Conservation (phyloP, 768 basidiomycete genomes). For the Leccinum boreale region DNA sequence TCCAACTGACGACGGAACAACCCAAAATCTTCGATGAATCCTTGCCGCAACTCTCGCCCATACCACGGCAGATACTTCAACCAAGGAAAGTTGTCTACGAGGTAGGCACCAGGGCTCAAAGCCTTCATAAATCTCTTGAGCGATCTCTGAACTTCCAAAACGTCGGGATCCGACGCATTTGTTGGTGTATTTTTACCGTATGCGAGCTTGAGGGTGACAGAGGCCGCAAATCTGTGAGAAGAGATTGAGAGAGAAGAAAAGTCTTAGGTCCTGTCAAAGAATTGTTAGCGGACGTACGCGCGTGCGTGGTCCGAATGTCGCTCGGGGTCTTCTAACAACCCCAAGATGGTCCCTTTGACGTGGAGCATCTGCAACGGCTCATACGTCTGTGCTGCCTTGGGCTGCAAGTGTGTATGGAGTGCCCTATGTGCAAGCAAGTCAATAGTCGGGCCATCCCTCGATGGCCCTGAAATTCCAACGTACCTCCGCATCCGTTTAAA, state of each 20-base stretch:
- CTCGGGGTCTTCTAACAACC: constrained; percentile 11
- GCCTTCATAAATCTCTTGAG: constrained; percentile 18
- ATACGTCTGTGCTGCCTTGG: constrained; percentile 43
- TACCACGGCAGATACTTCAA: constrained; percentile 54
- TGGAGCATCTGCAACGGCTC: constrained; percentile 40
- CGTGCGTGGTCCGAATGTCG: constrained; percentile 7
- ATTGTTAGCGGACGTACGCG: constrained; percentile 39
- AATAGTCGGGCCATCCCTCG: neutral
- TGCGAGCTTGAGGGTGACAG: constrained; percentile 13
- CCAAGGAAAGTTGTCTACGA: constrained; percentile 32
- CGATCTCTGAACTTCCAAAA: constrained; percentile 18
- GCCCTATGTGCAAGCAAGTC: constrained; percentile 32
- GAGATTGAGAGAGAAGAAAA: neutral
- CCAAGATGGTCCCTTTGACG: constrained; percentile 9
- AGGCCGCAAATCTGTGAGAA: constrained; percentile 13
- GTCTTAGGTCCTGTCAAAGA: constrained; percentile 18
- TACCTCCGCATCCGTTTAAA: constrained; percentile 55
- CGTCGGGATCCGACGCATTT: constrained; percentile 14
- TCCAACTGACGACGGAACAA: constrained; percentile 47
- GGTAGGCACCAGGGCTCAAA: constrained; percentile 30
- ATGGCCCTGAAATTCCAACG: neutral
- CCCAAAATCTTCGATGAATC: constrained; percentile 45
- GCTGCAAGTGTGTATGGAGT: constrained; percentile 51
- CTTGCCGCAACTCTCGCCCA: constrained; percentile 47
- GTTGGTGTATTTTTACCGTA: constrained; percentile 20